Evolutionary conservation across 805 yeast species (phyloP).

Genomic region (Scheffersomyces stipitis): DNA sequence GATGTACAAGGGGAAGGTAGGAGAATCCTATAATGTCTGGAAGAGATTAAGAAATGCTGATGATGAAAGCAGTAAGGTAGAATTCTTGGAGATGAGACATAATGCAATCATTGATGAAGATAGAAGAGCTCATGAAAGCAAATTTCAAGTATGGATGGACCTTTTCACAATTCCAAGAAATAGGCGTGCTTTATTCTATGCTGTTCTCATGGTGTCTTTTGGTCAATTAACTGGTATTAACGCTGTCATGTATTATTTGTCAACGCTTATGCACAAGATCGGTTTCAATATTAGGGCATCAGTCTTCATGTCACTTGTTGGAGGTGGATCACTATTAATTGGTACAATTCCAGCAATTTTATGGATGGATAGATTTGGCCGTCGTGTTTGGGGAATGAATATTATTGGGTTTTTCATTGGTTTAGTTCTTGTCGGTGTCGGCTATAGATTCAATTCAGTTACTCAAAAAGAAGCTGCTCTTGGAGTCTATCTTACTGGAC

Average conservation of each 20-base stretch:
- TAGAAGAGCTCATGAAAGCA: conserved; percentile 32
- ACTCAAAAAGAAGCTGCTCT: conserved; percentile 47
- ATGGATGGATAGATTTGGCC: conserved; percentile 57
- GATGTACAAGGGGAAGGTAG: conserved; percentile 49
- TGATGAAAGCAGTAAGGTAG: conserved; percentile 45
- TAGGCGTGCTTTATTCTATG: conserved; percentile 60
- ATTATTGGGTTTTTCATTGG: conserved; percentile 61
- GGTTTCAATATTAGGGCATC: conserved; percentile 53
- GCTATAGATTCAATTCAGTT: conserved; percentile 43
- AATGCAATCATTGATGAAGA: conserved; percentile 49
- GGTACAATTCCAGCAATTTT: conserved; percentile 68
- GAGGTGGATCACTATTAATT: conserved; percentile 60
- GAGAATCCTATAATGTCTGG: conserved; percentile 58
- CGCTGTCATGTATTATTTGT: conserved; percentile 65
- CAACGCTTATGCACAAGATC: conserved; percentile 53
- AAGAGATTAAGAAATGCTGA: conserved; percentile 51
- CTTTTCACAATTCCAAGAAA: conserved; percentile 55
- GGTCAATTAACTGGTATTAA: conserved; percentile 71
- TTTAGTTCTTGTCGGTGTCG: conserved; percentile 57
- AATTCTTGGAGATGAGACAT: conserved; percentile 57
- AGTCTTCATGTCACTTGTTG: conserved; percentile 68
- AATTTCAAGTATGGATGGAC: conserved; percentile 46
- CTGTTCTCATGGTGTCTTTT: conserved; percentile 55
- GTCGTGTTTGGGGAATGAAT: conserved; percentile 61
- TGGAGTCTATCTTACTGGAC: conserved; percentile 62